These are phyloP conservation scores for Aureobasidium sp. DNA, from an alignment of 2,329 filamentous ascomycete genomes.

Conservation along the genomic window DNA sequence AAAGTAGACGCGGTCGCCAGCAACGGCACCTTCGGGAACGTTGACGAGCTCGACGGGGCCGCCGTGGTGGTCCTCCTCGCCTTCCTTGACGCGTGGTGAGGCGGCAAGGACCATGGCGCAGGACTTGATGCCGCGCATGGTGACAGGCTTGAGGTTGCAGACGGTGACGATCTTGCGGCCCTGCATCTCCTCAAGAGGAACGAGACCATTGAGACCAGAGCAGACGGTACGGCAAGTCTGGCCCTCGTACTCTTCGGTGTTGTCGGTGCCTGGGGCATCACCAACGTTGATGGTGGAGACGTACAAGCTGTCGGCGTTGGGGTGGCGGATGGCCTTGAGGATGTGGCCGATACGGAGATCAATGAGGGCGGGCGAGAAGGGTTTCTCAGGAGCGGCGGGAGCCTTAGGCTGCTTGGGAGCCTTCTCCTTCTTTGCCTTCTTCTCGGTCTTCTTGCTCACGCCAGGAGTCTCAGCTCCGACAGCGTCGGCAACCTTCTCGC, in stretches of 20 bases:
- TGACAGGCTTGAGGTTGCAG: conserved; percentile 97
- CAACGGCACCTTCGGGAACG: conserved; percentile 69
- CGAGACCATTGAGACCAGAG: conserved; percentile 87
- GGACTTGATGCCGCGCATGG: conserved; percentile 86
- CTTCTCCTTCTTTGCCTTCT: conserved; percentile 69
- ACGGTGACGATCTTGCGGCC: conserved; percentile 90
- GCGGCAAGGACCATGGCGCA: conserved; percentile 91
- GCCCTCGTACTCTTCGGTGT: conserved; percentile 86
- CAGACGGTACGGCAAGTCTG: conserved; percentile 92
- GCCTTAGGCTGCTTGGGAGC: conserved; percentile 63
- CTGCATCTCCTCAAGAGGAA: conserved; percentile 95
- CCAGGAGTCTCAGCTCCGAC: conserved; percentile 36
- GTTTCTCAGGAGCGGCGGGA: conserved; percentile 58
- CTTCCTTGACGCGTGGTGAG: conserved; percentile 74
- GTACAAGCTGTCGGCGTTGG: conserved; percentile 91
- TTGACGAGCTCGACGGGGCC: conserved; percentile 87
- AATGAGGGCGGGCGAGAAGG: conserved; percentile 76
- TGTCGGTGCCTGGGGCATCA: conserved; percentile 75
- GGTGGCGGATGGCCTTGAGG: conserved; percentile 89
- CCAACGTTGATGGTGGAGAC: conserved; percentile 95
- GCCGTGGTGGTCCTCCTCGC: conserved; percentile 76
- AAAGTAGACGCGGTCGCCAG: conserved; percentile 85
- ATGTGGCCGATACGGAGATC: conserved; percentile 97
- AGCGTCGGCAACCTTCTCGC: conserved; percentile 43
- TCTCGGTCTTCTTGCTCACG: conserved; percentile 52